Percentiles rank a stretch among this genome's conserved stretches.
Evolutionary conservation across 106 monocot genomes (phyloP).

Genomic region (Dactylorhiza incarnata): DNA sequence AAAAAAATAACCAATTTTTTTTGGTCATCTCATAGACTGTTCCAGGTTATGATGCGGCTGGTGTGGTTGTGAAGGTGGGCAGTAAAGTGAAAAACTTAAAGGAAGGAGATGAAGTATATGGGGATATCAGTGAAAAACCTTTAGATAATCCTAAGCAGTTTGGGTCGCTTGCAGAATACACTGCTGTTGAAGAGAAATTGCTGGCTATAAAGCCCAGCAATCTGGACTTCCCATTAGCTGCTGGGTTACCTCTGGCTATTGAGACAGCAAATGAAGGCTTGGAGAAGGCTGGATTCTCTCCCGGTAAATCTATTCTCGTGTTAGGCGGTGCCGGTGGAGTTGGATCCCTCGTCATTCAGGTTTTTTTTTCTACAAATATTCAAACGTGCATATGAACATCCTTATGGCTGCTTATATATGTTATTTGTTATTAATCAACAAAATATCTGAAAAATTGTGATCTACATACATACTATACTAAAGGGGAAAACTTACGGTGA

Average conservation of each 20-base stretch:
- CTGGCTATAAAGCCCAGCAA: slow-evolving; percentile 69
- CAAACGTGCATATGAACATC: neutral
- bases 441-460: no score
- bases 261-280: slow-evolving; percentile 82
- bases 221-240: slow-evolving; percentile 67
- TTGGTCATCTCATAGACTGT: slow-evolving; percentile 48
- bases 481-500: no score
- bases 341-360: slow-evolving; percentile 92
- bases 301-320: slow-evolving; percentile 86
- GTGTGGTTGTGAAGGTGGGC: slow-evolving; percentile 83
- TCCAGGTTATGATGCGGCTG: slow-evolving; percentile 97
- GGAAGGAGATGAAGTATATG: slow-evolving; percentile 97
- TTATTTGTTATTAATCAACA: no score
- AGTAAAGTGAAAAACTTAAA: slow-evolving; percentile 63
- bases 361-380: slow-evolving; percentile 11
- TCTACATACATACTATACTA: no score
- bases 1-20: neutral
- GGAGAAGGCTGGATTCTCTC: slow-evolving; percentile 59
- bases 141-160: slow-evolving; percentile 74
- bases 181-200: slow-evolving; percentile 90
- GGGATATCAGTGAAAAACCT: slow-evolving; percentile 73
- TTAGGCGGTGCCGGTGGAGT: slow-evolving; percentile 95
- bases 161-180: slow-evolving; percentile 87
- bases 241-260: slow-evolving; percentile 71
- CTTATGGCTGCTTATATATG: neutral